Percentiles rank a stretch among this genome's conserved stretches.
Evolutionary conservation across 768 basidiomycete species (phyloP).

Genomic region (Phaeotremella skinneri): DNA sequence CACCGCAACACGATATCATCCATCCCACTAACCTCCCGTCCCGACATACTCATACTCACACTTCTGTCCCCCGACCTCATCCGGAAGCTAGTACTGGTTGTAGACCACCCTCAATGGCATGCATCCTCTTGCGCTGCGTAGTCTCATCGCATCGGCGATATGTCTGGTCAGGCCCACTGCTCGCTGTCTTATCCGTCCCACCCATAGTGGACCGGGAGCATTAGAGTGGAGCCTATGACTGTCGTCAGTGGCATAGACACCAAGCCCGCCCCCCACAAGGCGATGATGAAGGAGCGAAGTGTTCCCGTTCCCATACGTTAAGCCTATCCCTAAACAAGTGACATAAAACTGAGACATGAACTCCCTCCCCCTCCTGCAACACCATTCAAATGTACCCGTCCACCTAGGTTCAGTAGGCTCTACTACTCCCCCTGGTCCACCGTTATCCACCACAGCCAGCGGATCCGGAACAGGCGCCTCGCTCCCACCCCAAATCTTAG

Average conservation of each 20-base stretch:
- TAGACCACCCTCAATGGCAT: conserved; percentile 21
- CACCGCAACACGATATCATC: background rate
- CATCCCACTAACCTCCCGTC: background rate
- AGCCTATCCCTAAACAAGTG: conserved; percentile 1
- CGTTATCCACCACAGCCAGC: background rate
- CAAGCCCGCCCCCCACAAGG: no score
- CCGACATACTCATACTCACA: background rate
- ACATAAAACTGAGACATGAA: conserved; percentile 18
- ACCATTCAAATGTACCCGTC: conserved; percentile 1
- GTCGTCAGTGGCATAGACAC: no score
- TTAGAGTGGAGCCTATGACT: no score
- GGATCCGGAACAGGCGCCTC: conserved; percentile 4
- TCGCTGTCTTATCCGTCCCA: background rate
- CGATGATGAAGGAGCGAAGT: no score
- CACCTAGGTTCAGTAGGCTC: conserved; percentile 11
- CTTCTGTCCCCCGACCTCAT: no score
- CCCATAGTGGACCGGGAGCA: no score
- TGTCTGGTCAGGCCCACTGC: background rate
- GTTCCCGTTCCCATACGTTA: background rate
- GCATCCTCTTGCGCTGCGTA: conserved; percentile 26
- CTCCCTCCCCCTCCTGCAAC: conserved; percentile 3
- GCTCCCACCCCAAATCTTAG: conserved; percentile 37
- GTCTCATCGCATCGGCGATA: background rate
- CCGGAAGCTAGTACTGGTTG: background rate
- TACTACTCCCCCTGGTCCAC: conserved; percentile 20